These are phyloP conservation scores for Trichomonascus vanleenenianus DNA, from an alignment of 805 yeast species.

Conservation along the genomic window DNA sequence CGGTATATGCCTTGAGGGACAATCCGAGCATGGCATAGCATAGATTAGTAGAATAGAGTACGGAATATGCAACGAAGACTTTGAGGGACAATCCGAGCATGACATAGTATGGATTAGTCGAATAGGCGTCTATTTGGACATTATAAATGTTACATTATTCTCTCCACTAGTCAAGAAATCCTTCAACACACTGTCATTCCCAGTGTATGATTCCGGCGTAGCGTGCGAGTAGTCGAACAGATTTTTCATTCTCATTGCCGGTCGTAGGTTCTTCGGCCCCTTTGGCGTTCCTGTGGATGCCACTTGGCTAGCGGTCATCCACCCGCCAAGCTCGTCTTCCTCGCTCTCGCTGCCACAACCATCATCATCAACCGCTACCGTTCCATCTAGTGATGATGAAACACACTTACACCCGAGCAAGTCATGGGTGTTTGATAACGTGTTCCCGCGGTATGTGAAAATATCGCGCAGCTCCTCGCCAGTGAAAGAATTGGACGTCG, in stretches of 20 bases:
- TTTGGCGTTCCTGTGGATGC: conserved; percentile 18
- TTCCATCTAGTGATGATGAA: background rate
- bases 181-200: background rate
- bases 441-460: conserved; percentile 47
- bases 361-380: conserved; percentile 31
- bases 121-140: conserved; percentile 31
- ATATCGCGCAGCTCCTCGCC: conserved; percentile 63
- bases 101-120: too few species aligned
- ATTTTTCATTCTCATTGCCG: conserved; percentile 46
- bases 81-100: conserved; percentile 36
- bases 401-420: conserved; percentile 32
- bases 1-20: too few species aligned
- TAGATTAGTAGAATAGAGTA: too few species aligned
- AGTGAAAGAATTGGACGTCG: conserved; percentile 50
- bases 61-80: too few species aligned
- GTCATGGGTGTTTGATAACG: conserved; percentile 19
- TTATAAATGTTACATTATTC: conserved; percentile 31
- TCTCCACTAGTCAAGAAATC: too few species aligned
- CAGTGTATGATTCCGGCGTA: conserved; percentile 34
- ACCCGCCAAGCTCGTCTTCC: conserved; percentile 27
- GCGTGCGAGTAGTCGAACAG: conserved; percentile 56
- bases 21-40: conserved; percentile 28
- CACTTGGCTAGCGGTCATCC: conserved; percentile 53
- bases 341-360: conserved; percentile 20
- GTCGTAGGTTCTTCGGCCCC: conserved; percentile 26